A percentile compares a stretch with the other conserved stretches of the same genome.
These are phyloP conservation scores for Penicillium decumbens DNA, from an alignment of 2,329 filamentous ascomycete genomes.

Conservation along the genomic window DNA sequence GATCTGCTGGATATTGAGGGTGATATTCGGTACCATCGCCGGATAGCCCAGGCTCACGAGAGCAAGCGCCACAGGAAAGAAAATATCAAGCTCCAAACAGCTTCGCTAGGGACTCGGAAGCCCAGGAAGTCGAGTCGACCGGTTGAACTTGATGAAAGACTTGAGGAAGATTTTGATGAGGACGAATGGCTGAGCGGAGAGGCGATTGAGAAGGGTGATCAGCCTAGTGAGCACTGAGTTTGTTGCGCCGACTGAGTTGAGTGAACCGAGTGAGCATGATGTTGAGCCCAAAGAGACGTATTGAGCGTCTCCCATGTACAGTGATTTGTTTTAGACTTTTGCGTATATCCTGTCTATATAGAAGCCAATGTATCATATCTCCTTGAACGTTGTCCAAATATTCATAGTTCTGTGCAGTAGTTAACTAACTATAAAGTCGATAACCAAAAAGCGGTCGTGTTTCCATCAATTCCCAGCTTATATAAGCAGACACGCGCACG, in stretches of 20 bases:
- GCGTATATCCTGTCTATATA: slow-evolving; percentile 11
- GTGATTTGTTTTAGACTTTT: slow-evolving; percentile 11
- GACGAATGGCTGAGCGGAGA: neutral
- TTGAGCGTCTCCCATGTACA: slow-evolving; percentile 4
- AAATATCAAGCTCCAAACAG: neutral
- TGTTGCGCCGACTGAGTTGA: neutral
- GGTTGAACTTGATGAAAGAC: neutral
- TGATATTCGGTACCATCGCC: slow-evolving; percentile 1
- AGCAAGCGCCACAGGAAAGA: neutral
- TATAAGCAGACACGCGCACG: slow-evolving; percentile 21
- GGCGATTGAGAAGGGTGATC: neutral
- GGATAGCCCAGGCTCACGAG: neutral
- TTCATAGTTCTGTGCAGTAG: neutral
- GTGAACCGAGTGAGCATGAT: neutral
- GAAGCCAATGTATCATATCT: slow-evolving; percentile 11
- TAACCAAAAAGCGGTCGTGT: too few species aligned
- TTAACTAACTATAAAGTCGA: too few species aligned
- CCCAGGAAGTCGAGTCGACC: neutral
- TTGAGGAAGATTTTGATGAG: neutral
- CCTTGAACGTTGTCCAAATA: neutral
- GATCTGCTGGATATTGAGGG: slow-evolving; percentile 10
- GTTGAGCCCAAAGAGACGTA: neutral
- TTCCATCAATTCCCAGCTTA: slow-evolving; percentile 3
- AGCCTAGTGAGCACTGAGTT: neutral
- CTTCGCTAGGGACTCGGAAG: neutral